Percentiles rank a stretch among this genome's conserved stretches.
Conservation (phyloP, 108 stramenopile genomes). For the Cyclotella baltica region DNA sequence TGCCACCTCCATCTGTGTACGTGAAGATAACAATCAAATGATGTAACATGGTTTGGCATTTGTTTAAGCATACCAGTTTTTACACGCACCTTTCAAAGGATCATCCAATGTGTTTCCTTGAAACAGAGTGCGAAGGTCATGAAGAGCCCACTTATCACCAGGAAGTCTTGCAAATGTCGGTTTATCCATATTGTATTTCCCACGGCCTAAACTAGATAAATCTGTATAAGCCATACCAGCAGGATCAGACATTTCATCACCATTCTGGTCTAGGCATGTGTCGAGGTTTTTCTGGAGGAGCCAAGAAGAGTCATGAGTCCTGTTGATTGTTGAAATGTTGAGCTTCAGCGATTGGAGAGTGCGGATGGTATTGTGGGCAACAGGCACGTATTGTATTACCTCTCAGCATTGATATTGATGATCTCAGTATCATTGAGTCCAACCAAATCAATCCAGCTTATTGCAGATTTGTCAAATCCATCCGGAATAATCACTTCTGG, state of each 20-base stretch:
- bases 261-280: slow-evolving; percentile 28
- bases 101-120: slow-evolving; percentile 26
- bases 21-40: too few relatives aligned
- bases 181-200: slow-evolving; percentile 38
- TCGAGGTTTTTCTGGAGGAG: slow-evolving; percentile 17
- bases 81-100: slow-evolving; percentile 13
- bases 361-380: too few relatives aligned
- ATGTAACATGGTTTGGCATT: background rate
- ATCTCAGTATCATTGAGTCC: slow-evolving; percentile 19
- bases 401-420: slow-evolving; percentile 30
- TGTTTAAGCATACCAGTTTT: background rate
- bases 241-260: slow-evolving; percentile 25
- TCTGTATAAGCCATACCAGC: slow-evolving; percentile 26
- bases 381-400: too few relatives aligned
- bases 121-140: slow-evolving; percentile 34
- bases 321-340: too few relatives aligned
- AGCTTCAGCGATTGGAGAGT: too few relatives aligned
- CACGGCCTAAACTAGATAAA: slow-evolving; percentile 24
- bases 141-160: slow-evolving; percentile 36
- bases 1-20: slow-evolving; percentile 23
- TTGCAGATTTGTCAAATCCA: slow-evolving; percentile 9
- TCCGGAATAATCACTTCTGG: slow-evolving; percentile 25
- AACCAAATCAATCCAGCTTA: slow-evolving; percentile 33
- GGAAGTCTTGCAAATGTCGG: slow-evolving; percentile 39
- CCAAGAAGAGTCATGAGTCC: slow-evolving; percentile 33